A percentile compares a stretch with the other conserved stretches of the same genome.
These are phyloP conservation scores for Retiboletus flavoniger DNA, from an alignment of 1,284 basidiomycete genomes.

Conservation along the genomic window DNA sequence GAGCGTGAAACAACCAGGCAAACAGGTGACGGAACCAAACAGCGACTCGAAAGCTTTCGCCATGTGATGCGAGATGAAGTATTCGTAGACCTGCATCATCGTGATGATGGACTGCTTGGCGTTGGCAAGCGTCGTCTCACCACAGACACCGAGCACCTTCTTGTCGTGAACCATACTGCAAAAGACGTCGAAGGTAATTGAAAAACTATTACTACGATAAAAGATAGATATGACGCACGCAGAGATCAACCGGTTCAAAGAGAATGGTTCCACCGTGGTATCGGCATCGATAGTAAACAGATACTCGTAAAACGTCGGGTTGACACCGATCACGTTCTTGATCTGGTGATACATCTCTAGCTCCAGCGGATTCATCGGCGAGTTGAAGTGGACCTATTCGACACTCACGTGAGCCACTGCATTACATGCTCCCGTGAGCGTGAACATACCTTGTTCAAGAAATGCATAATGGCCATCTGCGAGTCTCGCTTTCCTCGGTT, in stretches of 20 bases:
- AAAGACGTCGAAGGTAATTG: not conserved
- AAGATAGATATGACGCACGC: constrained; percentile 56
- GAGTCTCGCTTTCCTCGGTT: constrained; percentile 98
- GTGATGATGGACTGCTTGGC: constrained; percentile 93
- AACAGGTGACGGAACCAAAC: constrained; percentile 97
- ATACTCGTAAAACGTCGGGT: constrained; percentile 98
- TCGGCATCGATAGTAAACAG: constrained; percentile 97
- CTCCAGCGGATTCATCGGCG: constrained; percentile 95
- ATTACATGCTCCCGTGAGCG: not conserved
- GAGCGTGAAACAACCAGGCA: constrained; percentile 96
- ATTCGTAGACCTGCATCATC: constrained; percentile 99
- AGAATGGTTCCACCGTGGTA: constrained; percentile 86
- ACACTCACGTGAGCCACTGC: not conserved
- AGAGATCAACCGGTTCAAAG: constrained; percentile 87
- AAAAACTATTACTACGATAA: not conserved
- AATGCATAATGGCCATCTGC: constrained; percentile 95
- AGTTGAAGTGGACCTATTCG: constrained; percentile 87
- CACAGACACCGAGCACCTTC: constrained; percentile 90
- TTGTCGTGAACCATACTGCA: constrained; percentile 87
- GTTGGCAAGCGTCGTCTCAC: constrained; percentile 89
- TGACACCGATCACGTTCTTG: constrained; percentile 99
- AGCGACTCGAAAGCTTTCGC: constrained; percentile 97
- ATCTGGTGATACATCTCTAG: constrained; percentile 99
- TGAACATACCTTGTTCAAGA: constrained; percentile 85
- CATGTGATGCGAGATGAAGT: constrained; percentile 96